These are phyloP conservation scores for Taphrina sp. DNA, from an alignment of 1,139 yeast species.

Conservation along the genomic window DNA sequence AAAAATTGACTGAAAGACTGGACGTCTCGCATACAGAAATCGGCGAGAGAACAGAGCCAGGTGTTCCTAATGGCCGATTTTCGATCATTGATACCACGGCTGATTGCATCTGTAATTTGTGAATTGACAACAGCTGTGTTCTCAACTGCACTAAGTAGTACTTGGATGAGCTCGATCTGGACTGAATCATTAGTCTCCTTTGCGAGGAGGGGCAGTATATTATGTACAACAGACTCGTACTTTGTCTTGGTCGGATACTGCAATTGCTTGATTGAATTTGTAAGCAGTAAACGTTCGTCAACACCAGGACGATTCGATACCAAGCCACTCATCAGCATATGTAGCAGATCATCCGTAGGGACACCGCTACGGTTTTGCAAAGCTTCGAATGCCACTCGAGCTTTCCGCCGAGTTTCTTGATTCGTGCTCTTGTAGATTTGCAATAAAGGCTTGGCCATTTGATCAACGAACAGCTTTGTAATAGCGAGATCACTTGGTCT, in stretches of 20 bases:
- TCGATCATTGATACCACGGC: slow-evolving; percentile 63
- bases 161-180: slow-evolving; percentile 55
- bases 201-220: slow-evolving; percentile 53
- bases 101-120: slow-evolving; percentile 46
- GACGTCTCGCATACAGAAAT: slow-evolving; percentile 46
- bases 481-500: slow-evolving; percentile 46
- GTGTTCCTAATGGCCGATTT: slow-evolving; percentile 60
- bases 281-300: slow-evolving; percentile 61
- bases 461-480: slow-evolving; percentile 48
- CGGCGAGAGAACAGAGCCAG: slow-evolving; percentile 52
- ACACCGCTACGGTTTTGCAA: slow-evolving; percentile 32
- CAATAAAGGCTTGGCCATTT: slow-evolving; percentile 60
- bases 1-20: not conserved
- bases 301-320: slow-evolving; percentile 52
- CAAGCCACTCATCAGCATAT: slow-evolving; percentile 46
- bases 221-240: slow-evolving; percentile 38
- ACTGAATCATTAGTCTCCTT: slow-evolving; percentile 78
- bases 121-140: slow-evolving; percentile 37
- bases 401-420: slow-evolving; percentile 57
- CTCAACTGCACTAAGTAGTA: slow-evolving; percentile 45
- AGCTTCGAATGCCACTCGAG: slow-evolving; percentile 49
- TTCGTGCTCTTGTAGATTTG: slow-evolving; percentile 71
- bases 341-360: slow-evolving; percentile 54
- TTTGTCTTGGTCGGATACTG: slow-evolving; percentile 39
- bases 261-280: slow-evolving; percentile 49